phyloP scores from a whole-genome alignment of 345 rosid genomes.

The Microcos paniculata region DNA sequence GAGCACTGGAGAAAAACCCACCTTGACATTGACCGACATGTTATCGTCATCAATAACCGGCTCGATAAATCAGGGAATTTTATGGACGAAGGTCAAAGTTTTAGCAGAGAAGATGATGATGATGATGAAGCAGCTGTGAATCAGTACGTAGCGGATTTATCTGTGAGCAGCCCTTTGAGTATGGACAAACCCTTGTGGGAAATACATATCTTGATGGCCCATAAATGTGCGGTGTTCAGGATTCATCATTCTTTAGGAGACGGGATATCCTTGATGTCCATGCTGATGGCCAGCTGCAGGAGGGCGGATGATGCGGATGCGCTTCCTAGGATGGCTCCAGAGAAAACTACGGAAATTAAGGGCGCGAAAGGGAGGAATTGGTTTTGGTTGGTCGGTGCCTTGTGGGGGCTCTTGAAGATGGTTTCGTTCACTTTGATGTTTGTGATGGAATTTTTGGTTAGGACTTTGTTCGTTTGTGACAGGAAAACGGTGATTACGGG shows the following conservation, averaged over 20 bases:
- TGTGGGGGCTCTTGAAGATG: conserved; percentile 28
- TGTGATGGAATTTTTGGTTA: conserved; percentile 31
- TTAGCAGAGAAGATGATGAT: background rate
- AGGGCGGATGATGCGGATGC: conserved; percentile 31
- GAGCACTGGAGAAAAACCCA: conserved; percentile 53
- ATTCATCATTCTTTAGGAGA: conserved; percentile 64
- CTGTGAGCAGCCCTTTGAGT: conserved; percentile 37
- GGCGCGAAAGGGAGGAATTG: conserved; percentile 17
- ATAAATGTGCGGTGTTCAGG: conserved; percentile 38
- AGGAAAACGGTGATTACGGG: conserved; percentile 43
- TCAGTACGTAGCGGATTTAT: conserved; percentile 46
- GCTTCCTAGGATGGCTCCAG: conserved; percentile 24
- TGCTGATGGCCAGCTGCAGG: conserved; percentile 46
- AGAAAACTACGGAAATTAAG: background rate
- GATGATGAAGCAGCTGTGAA: conserved; percentile 26
- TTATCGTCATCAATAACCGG: conserved; percentile 24
- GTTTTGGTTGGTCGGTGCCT: background rate
- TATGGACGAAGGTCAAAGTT: background rate
- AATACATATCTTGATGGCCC: conserved; percentile 37
- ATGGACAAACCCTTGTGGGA: conserved; percentile 63
- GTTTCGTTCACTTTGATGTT: conserved; percentile 38
- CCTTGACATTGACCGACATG: conserved; percentile 40
- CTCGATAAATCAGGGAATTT: background rate
- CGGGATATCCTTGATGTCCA: conserved; percentile 54
- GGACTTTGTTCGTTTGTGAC: conserved; percentile 37